A percentile compares a stretch with the other conserved stretches of the same genome.
These are phyloP conservation scores for Oryza nivara DNA, from an alignment of 176 grass and related monocot species.

Conservation along the genomic window DNA sequence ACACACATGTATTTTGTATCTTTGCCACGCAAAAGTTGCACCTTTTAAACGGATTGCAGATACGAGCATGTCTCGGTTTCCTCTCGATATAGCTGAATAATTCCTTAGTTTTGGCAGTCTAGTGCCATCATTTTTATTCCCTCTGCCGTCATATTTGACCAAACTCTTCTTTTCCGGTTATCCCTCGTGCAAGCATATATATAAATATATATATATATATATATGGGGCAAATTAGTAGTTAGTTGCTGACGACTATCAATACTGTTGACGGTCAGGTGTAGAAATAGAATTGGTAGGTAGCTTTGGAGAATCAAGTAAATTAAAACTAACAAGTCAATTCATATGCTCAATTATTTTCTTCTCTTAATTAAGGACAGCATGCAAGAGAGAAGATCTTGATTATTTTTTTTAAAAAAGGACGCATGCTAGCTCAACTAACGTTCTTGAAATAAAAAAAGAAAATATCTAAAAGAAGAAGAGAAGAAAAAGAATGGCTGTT, in stretches of 20 bases:
- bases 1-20: neutral
- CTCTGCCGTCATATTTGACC: conserved; percentile 46
- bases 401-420: neutral
- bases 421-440: neutral
- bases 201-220: no score
- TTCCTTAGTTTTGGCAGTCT: neutral
- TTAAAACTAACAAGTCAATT: conserved; percentile 7
- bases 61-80: neutral
- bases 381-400: neutral
- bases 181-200: neutral
- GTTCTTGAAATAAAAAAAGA: neutral
- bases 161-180: neutral
- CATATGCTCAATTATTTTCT: neutral
- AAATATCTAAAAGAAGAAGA: neutral
- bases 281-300: conserved; percentile 16
- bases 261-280: conserved; percentile 30
- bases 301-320: neutral
- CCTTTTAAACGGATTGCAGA: neutral
- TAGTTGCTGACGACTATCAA: neutral
- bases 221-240: neutral
- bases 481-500: neutral
- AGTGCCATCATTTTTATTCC: conserved; percentile 29
- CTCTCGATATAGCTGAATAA: conserved; percentile 5
- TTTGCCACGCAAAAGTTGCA: conserved; percentile 3
- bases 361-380: neutral